phyloP scores from a whole-genome alignment of 345 rosid species.

The Carallia pectinifolia region DNA sequence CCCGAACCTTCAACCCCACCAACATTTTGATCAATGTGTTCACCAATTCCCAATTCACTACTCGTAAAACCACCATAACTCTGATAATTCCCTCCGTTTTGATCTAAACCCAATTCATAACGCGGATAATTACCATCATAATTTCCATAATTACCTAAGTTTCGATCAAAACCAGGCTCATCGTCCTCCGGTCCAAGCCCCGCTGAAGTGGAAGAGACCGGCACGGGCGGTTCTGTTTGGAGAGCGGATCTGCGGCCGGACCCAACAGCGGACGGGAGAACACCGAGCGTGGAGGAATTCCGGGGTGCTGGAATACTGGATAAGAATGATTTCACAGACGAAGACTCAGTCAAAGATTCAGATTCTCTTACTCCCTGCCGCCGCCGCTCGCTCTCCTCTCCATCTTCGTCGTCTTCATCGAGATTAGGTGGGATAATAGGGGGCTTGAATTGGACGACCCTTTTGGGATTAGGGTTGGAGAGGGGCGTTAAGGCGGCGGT shows the following conservation, averaged over 20 bases:
- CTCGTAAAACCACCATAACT: constrained; percentile 19
- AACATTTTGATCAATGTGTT: constrained; percentile 1
- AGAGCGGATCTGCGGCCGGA: constrained; percentile 50
- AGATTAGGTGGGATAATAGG: constrained; percentile 32
- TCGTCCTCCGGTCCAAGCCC: constrained; percentile 9
- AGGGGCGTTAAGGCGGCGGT: constrained; percentile 18
- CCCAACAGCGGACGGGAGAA: constrained; percentile 42
- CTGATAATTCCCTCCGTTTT: constrained; percentile 3
- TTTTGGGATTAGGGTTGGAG: constrained; percentile 35
- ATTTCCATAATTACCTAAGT: constrained; percentile 32
- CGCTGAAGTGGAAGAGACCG: constrained; percentile 13
- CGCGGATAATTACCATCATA: too few relatives aligned
- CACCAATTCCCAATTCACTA: constrained; percentile 8
- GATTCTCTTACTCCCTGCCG: constrained; percentile 38
- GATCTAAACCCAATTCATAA: not conserved
- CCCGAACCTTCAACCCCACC: not conserved
- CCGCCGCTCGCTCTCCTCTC: constrained; percentile 16
- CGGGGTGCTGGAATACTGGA: constrained; percentile 78
- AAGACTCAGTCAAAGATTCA: constrained; percentile 20
- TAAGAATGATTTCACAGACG: constrained; percentile 65
- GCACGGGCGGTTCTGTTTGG: constrained; percentile 17
- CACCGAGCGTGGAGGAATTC: constrained; percentile 63
- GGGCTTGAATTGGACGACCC: constrained; percentile 70
- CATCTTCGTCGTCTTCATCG: constrained; percentile 42
- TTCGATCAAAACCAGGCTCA: constrained; percentile 3